A percentile compares a stretch with the other conserved stretches of the same genome.
phyloP scores from a whole-genome alignment of 164 flowering plant genomes.

The Brasenia schreberi region DNA sequence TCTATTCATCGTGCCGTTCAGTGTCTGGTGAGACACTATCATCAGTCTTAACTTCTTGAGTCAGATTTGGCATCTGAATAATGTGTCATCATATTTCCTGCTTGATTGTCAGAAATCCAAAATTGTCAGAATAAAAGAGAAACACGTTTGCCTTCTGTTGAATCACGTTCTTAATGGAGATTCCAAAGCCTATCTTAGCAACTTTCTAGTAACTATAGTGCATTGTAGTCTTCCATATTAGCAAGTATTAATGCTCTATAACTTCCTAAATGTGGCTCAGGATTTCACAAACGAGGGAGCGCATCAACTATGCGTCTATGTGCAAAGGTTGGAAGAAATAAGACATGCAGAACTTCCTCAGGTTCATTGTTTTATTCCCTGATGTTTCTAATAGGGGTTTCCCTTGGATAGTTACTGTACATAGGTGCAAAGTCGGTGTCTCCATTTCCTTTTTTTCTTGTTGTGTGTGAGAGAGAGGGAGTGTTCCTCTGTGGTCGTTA shows the following conservation, averaged over 20 bases:
- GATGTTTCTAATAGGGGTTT: background rate
- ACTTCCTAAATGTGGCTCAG: conserved; percentile 12
- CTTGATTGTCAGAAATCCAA: conserved; percentile 39
- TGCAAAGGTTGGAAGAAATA: conserved; percentile 18
- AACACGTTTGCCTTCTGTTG: conserved; percentile 34
- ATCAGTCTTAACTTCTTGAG: background rate
- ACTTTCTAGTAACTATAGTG: background rate
- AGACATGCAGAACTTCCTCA: conserved; percentile 21
- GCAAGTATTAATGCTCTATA: background rate
- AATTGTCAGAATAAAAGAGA: conserved; percentile 46
- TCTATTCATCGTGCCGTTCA: conserved; percentile 37
- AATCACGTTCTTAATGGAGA: background rate
- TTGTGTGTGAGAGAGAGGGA: background rate
- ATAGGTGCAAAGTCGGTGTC: background rate
- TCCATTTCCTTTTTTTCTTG: background rate
- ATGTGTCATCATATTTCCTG: background rate
- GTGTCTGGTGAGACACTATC: conserved; percentile 29
- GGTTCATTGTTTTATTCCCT: conserved; percentile 11
- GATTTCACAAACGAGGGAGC: conserved; percentile 38
- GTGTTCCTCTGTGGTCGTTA: background rate
- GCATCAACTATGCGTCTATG: conserved; percentile 23
- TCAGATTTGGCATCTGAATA: background rate
- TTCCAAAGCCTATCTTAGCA: background rate
- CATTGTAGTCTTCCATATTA: too few species aligned
- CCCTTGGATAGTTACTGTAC: background rate